Evolutionary conservation across 108 stramenopile genomes (phyloP).

Genomic region (Aureococcus anophagefferens): DNA sequence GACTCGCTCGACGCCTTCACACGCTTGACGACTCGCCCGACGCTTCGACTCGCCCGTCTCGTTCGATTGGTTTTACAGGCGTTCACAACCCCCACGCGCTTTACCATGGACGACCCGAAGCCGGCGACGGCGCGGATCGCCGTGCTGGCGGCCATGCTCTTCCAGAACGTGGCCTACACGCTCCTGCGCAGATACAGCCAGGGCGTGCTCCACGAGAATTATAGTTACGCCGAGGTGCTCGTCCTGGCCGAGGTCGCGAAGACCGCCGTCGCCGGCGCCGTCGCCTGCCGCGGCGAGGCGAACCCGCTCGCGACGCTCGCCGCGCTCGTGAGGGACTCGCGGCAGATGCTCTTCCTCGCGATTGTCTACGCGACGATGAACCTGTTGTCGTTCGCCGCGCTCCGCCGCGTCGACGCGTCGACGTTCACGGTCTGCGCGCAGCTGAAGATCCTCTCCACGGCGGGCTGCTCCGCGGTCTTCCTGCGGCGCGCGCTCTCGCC

Average conservation of each 20-base stretch:
- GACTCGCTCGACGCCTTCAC: no score
- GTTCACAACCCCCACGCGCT: no score
- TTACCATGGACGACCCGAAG: no score
- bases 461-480: conserved; percentile 67
- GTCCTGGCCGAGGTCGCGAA: conserved; percentile 30
- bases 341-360: conserved; percentile 75
- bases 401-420: conserved; percentile 78
- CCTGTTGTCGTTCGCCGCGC: conserved; percentile 69
- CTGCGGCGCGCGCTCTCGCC: conserved; percentile 59
- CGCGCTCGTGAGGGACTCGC: conserved; percentile 51
- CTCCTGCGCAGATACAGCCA: conserved; percentile 69
- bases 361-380: conserved; percentile 83
- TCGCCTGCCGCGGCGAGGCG: conserved; percentile 17
- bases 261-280: conserved; percentile 14
- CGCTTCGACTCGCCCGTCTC: no score
- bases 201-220: conserved; percentile 64
- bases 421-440: conserved; percentile 80
- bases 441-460: conserved; percentile 84
- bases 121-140: no score
- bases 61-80: no score
- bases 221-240: conserved; percentile 59
- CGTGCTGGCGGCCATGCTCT: no score
- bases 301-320: conserved; percentile 9
- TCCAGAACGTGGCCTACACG: no score
- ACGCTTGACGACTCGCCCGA: no score